Evolutionary conservation across 108 stramenopile genomes (phyloP).

Genomic region (Skeletonema costatum): DNA sequence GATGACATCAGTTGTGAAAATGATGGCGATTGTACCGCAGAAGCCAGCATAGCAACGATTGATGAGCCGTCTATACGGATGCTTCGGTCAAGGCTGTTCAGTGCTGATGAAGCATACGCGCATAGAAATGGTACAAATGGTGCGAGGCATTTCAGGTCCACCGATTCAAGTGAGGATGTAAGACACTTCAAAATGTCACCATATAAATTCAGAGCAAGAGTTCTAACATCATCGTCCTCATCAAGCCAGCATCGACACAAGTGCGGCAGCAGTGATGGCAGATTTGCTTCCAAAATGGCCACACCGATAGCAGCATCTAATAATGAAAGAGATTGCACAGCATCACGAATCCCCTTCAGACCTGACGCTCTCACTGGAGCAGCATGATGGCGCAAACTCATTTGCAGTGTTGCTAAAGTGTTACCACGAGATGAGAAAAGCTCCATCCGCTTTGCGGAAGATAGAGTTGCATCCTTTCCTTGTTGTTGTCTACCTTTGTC

Average conservation of each 20-base stretch:
- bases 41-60: conserved; percentile 52
- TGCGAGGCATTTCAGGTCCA: conserved; percentile 27
- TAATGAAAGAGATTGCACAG: conserved; percentile 43
- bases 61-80: conserved; percentile 65
- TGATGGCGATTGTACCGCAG: conserved; percentile 37
- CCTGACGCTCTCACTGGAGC: conserved; percentile 65
- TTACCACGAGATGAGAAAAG: conserved; percentile 69
- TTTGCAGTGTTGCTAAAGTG: conserved; percentile 53
- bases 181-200: conserved; percentile 44
- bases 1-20: conserved; percentile 21
- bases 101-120: conserved; percentile 71
- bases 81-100: conserved; percentile 75
- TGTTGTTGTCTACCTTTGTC: conserved; percentile 25
- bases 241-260: conserved; percentile 70
- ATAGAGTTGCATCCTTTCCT: conserved; percentile 9
- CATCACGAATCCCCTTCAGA: conserved; percentile 68
- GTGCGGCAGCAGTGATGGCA: conserved; percentile 39
- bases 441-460: conserved; percentile 34
- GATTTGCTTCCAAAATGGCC: conserved; percentile 45
- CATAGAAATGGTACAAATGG: conserved; percentile 71
- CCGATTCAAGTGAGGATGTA: not conserved
- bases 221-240: conserved; percentile 74
- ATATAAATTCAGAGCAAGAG: conserved; percentile 52
- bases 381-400: conserved; percentile 69
- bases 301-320: conserved; percentile 43